A percentile compares a stretch with the other conserved stretches of the same genome.
Conservation (phyloP, 2,329 filamentous ascomycete species). For the Fusarium sp. region DNA sequence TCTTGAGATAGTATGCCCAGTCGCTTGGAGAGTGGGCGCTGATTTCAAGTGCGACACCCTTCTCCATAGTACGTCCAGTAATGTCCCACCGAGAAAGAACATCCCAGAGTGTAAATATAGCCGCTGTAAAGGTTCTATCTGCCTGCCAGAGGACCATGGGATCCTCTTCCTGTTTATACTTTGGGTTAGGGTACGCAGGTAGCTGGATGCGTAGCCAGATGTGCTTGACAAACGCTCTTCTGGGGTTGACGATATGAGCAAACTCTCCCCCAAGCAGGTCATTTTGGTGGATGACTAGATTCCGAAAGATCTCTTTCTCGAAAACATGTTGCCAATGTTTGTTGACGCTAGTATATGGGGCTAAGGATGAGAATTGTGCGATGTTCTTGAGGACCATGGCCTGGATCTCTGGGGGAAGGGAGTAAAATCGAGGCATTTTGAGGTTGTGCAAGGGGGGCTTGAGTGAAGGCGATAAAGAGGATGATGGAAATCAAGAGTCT, state of each 20-base stretch:
- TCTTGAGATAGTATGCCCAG: not conserved
- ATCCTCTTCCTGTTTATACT: not conserved
- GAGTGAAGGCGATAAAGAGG: too few relatives aligned
- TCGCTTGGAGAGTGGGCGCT: conserved; percentile 7
- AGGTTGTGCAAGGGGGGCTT: not conserved
- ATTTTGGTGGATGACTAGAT: not conserved
- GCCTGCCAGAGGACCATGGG: conserved; percentile 1
- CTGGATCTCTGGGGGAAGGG: conserved; percentile 10
- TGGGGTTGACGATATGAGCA: not conserved
- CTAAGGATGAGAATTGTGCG: not conserved
- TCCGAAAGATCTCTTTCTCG: conserved; percentile 12
- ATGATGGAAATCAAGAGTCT: too few relatives aligned
- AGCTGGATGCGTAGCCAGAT: conserved; percentile 11
- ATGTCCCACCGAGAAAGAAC: not conserved
- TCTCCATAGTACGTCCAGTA: not conserved
- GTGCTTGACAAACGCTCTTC: conserved; percentile 4
- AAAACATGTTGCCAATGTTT: conserved; percentile 16
- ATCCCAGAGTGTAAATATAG: conserved; percentile 4
- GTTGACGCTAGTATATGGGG: not conserved
- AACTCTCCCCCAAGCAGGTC: not conserved
- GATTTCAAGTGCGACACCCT: conserved; percentile 12
- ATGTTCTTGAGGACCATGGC: not conserved
- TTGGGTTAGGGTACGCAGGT: not conserved
- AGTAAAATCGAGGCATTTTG: conserved; percentile 12
- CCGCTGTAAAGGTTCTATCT: conserved; percentile 6